phyloP scores from a whole-genome alignment of 176 grass and related monocot species.

The Aechmea fasciata region DNA sequence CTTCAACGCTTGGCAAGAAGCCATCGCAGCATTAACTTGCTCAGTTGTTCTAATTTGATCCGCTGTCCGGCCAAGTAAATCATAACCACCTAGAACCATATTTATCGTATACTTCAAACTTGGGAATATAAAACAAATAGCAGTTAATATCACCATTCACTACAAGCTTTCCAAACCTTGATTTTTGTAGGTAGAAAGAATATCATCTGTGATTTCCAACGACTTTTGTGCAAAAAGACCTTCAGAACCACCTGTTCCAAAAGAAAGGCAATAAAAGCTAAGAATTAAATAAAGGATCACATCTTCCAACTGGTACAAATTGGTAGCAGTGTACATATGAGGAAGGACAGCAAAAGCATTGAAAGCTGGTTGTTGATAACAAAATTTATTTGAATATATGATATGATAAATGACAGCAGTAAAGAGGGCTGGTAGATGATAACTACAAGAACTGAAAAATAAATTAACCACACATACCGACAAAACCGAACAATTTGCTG shows the following conservation, averaged over 20 bases:
- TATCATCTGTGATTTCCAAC: slow-evolving; percentile 82
- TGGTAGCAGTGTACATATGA: no score
- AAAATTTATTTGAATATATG: no score
- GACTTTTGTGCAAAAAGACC: slow-evolving; percentile 91
- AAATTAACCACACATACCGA: slow-evolving; percentile 39
- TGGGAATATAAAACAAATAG: slow-evolving; percentile 4
- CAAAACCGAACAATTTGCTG: slow-evolving; percentile 86
- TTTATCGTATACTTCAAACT: background rate
- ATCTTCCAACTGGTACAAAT: background rate
- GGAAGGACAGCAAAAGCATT: no score
- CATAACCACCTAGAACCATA: slow-evolving; percentile 64
- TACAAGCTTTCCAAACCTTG: slow-evolving; percentile 40
- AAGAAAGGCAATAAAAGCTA: slow-evolving; percentile 1
- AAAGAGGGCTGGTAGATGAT: background rate
- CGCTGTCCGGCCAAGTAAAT: slow-evolving; percentile 93
- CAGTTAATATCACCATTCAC: background rate
- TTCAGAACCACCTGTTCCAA: slow-evolving; percentile 73
- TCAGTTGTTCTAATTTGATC: slow-evolving; percentile 98
- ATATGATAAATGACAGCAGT: background rate
- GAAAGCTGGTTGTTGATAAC: no score
- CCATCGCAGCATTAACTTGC: slow-evolving; percentile 86
- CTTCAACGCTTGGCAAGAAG: slow-evolving; percentile 71
- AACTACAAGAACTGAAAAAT: background rate
- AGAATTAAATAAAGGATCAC: background rate
- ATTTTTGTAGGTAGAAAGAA: slow-evolving; percentile 94